Base-by-base conservation (phyloP, 2,329 filamentous ascomycete genomes). In the Aspergillus neotritici region DNA sequence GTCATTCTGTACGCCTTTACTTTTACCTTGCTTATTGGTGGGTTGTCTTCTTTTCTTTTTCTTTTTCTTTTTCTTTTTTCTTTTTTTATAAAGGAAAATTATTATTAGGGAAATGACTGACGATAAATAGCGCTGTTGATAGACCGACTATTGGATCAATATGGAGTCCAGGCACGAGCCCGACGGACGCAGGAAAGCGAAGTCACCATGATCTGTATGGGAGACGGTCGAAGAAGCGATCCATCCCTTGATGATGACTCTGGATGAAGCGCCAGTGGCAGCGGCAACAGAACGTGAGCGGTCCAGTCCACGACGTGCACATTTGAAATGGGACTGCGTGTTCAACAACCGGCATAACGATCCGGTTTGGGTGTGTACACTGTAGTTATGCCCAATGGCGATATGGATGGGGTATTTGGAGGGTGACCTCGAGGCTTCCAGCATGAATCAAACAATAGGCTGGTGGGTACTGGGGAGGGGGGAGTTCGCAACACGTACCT, bases 1-100 rank as follows among this genome's bases (percentile, higher is more conserved):
- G 53, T 58, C n/a, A 67, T 67, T 41, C 45, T 68, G 13, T 66
- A 64, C 43, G 58, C 60, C 9, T 63, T 63, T 37, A 62, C 58
- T 3, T 45, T 65, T 21, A 55, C 51, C 3, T 47, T 69, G 31
- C 41, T 65, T 17, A 47, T 53, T 28, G 58, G 64, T 63, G 16
- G 48, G 62, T 55, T 25, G 25, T 15, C 25, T 41, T 25, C 37
- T 30, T 31, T 9, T 17, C 12, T 32, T 34, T 28, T 31, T 4
- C 6, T 9, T 9, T 25, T 37, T 7, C 14, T 31, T 28, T 4
- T 34, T 16, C 6, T 29, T 9, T 13, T 34, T 4, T 35, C 4
- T 37, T 36, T 46, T 48, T n/a, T n/a, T n/a, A n/a, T n/a, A n/a
- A n/a, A n/a, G n/a, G n/a, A n/a, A n/a, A n/a, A 4, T 37, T 36